phyloP scores from a whole-genome alignment of 108 stramenopile species.

The Conticribra guillardii region DNA sequence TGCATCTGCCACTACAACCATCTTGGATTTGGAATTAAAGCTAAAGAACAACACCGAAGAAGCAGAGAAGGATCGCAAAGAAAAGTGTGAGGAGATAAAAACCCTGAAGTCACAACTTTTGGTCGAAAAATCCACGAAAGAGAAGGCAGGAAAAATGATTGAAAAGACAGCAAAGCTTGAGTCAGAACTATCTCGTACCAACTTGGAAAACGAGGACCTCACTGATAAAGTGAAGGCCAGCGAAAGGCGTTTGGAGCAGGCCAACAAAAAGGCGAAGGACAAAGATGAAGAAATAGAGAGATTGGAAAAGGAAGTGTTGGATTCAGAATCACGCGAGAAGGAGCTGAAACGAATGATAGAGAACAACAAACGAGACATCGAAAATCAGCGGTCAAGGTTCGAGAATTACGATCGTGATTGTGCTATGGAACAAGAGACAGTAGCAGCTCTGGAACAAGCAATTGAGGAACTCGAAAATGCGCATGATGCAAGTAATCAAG shows the following conservation, averaged over 20 bases:
- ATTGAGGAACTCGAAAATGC: slow-evolving; percentile 42
- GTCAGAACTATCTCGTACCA: slow-evolving; percentile 20
- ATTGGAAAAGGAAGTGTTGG: slow-evolving; percentile 10
- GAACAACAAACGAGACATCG: slow-evolving; percentile 21
- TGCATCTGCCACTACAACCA: slow-evolving; percentile 11
- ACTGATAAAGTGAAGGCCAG: slow-evolving; percentile 16
- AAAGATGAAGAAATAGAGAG: slow-evolving; percentile 29
- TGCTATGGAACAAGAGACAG: slow-evolving; percentile 45
- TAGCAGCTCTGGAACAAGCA: slow-evolving; percentile 30
- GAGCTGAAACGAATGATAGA: slow-evolving; percentile 20
- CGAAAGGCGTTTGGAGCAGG: slow-evolving; percentile 22
- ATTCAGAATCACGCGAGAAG: slow-evolving; percentile 31
- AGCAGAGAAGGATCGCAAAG: slow-evolving; percentile 7
- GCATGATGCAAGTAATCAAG: slow-evolving; percentile 17
- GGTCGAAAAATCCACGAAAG: slow-evolving; percentile 2
- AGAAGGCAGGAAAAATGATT: slow-evolving; percentile 15
- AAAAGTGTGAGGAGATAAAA: slow-evolving; percentile 23
- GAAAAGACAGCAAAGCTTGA: slow-evolving; percentile 26
- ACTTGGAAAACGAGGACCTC: slow-evolving; percentile 23
- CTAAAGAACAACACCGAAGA: slow-evolving; percentile 12
- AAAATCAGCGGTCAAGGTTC: slow-evolving; percentile 22
- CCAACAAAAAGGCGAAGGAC: neutral
- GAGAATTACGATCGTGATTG: slow-evolving; percentile 32
- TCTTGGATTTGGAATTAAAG: slow-evolving; percentile 19
- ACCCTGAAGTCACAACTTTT: slow-evolving; percentile 9